phyloP scores from a whole-genome alignment of 768 basidiomycete species.

The Lentinula guzmanii region DNA sequence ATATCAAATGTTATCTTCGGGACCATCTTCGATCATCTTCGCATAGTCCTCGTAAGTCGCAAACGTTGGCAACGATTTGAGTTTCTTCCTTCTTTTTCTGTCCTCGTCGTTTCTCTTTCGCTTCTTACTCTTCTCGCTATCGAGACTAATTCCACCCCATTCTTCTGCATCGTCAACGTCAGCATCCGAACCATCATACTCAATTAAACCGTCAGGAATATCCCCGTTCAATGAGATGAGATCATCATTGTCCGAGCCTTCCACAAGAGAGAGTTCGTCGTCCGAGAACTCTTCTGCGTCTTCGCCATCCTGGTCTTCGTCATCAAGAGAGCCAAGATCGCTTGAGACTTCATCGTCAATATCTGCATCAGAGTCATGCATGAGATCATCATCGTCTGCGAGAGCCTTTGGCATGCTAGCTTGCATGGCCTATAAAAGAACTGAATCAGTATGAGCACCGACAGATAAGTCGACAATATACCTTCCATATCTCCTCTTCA shows the following conservation, averaged over 20 bases:
- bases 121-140: slow-evolving; percentile 28
- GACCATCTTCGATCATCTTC: slow-evolving; percentile 74
- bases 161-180: slow-evolving; percentile 39
- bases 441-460: not conserved
- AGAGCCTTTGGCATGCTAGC: slow-evolving; percentile 64
- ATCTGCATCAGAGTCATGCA: slow-evolving; percentile 26
- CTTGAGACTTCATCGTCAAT: slow-evolving; percentile 19
- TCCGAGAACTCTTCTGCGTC: slow-evolving; percentile 26
- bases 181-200: slow-evolving; percentile 47
- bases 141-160: slow-evolving; percentile 46
- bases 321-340: slow-evolving; percentile 24
- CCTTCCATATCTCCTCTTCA: slow-evolving; percentile 88
- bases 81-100: slow-evolving; percentile 59
- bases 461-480: slow-evolving; percentile 21
- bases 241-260: slow-evolving; percentile 69
- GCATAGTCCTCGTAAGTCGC: slow-evolving; percentile 87
- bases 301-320: slow-evolving; percentile 25
- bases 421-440: slow-evolving; percentile 70
- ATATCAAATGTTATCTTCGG: slow-evolving; percentile 55
- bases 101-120: slow-evolving; percentile 33
- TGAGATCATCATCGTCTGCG: slow-evolving; percentile 39
- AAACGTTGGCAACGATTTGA: slow-evolving; percentile 67
- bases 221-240: slow-evolving; percentile 54
- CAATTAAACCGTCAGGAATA: slow-evolving; percentile 50
- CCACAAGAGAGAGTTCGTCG: slow-evolving; percentile 46